phyloP scores from a whole-genome alignment of 2,329 filamentous ascomycete species.

The Teratosphaeria gauchensis region DNA sequence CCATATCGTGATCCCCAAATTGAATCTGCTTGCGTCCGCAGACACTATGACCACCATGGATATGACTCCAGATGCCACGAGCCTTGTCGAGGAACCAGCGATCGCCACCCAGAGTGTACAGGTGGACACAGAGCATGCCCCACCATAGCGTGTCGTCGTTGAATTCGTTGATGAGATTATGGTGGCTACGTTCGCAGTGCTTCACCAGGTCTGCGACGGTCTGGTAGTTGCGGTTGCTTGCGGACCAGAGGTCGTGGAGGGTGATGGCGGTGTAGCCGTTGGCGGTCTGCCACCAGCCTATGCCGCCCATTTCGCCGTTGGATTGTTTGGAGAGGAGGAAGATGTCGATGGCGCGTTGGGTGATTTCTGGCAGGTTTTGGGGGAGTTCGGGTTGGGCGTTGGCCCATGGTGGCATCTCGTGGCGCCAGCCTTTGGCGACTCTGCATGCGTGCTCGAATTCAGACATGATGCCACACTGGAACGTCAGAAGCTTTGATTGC shows the following conservation, averaged over 20 bases:
- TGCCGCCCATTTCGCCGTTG: conserved; percentile 17
- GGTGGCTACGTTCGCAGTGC: conserved; percentile 11
- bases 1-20: conserved; percentile 16
- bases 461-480: no score
- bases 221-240: conserved; percentile 12
- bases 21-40: conserved; percentile 9
- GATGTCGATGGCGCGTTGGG: conserved; percentile 17
- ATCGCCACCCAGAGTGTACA: conserved; percentile 14
- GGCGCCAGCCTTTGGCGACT: conserved; percentile 1
- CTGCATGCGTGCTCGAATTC: conserved; percentile 2
- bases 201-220: conserved; percentile 7
- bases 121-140: conserved; percentile 14
- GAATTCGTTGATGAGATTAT: conserved; percentile 18
- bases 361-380: conserved; percentile 6
- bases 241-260: conserved; percentile 16
- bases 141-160: conserved; percentile 14
- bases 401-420: conserved; percentile 4
- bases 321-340: conserved; percentile 13
- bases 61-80: conserved; percentile 13
- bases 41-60: conserved; percentile 8
- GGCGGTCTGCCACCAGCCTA: conserved; percentile 23
- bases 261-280: conserved; percentile 23
- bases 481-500: no score
- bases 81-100: conserved; percentile 15
- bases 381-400: background rate